Conservation (phyloP, 106 monocot species). For the Narthecium ossifragum region DNA sequence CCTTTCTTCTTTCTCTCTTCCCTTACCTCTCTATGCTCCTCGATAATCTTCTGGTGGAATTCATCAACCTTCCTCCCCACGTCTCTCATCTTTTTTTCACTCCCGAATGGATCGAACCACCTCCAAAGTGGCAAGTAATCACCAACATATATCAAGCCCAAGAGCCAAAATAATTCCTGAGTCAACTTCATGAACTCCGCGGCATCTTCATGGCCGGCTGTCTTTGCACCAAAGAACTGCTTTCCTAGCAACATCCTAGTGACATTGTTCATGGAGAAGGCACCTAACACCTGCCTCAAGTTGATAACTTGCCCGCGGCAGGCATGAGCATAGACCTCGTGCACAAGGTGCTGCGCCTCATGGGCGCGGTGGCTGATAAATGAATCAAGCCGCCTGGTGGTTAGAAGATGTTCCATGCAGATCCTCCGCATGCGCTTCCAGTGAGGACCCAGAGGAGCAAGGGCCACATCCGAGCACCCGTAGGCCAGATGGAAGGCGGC, state of each 20-base stretch:
- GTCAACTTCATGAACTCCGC: constrained; percentile 77
- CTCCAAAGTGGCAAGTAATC: constrained; percentile 84
- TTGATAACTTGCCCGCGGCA: constrained; percentile 18
- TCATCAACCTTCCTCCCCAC: constrained; percentile 81
- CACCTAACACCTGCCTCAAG: constrained; percentile 37
- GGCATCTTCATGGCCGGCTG: constrained; percentile 35
- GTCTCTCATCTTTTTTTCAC: constrained; percentile 81
- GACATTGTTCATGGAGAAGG: constrained; percentile 92
- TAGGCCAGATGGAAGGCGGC: constrained; percentile 76
- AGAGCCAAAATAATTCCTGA: constrained; percentile 63
- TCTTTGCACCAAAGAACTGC: constrained; percentile 47
- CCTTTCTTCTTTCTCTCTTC: constrained; percentile 1
- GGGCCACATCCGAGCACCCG: constrained; percentile 67
- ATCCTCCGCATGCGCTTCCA: constrained; percentile 91
- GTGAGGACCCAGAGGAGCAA: constrained; percentile 66
- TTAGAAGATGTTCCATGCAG: constrained; percentile 91
- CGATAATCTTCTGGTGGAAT: constrained; percentile 77
- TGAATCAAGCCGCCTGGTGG: constrained; percentile 60
- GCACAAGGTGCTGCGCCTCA: constrained; percentile 29
- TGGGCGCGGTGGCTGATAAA: constrained; percentile 55
- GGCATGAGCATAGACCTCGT: constrained; percentile 8
- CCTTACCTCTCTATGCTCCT: constrained; percentile 33
- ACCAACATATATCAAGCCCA: constrained; percentile 66
- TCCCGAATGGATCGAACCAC: constrained; percentile 70
- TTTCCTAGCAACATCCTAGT: constrained; percentile 96